Evolutionary conservation across 2,329 filamentous ascomycete genomes (phyloP).

Genomic region (Mariannaea sp.): DNA sequence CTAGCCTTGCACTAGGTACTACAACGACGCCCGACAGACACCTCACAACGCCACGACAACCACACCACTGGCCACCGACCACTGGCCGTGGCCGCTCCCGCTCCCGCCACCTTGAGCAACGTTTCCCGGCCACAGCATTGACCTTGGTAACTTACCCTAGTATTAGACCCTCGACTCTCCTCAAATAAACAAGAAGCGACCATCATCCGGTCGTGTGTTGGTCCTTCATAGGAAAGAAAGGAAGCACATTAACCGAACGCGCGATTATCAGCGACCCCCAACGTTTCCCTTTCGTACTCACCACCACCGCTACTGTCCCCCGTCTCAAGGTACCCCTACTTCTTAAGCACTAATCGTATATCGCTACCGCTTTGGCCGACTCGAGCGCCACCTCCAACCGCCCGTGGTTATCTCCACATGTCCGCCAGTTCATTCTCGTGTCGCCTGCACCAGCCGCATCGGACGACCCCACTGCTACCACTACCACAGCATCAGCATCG

Average conservation of each 20-base stretch:
- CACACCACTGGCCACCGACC: constrained; percentile 25
- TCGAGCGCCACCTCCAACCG: constrained; percentile 35
- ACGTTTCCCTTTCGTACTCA: too few relatives aligned
- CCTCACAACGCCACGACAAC: constrained; percentile 26
- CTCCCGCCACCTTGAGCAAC: constrained; percentile 30
- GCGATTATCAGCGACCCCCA: too few relatives aligned
- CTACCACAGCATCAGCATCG: constrained; percentile 29
- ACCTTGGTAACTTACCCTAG: constrained; percentile 4
- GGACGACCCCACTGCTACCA: constrained; percentile 37
- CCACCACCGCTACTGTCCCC: too few relatives aligned
- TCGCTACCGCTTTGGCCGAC: constrained; percentile 24
- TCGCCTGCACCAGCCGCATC: constrained; percentile 37
- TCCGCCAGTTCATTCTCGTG: constrained; percentile 37
- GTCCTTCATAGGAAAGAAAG: background rate
- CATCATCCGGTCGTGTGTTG: constrained; percentile 2
- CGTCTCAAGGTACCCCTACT: too few relatives aligned
- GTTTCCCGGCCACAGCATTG: constrained; percentile 23
- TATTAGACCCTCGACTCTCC: constrained; percentile 8
- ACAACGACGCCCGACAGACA: constrained; percentile 18
- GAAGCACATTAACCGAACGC: background rate
- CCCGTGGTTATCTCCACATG: constrained; percentile 37
- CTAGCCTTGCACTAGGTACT: too few relatives aligned
- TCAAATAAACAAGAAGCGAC: constrained; percentile 8
- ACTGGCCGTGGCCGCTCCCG: too few relatives aligned
- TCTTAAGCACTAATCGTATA: constrained; percentile 18